Evolutionary conservation across 768 basidiomycete genomes (phyloP), one percentile per base, ranked within the genome.

Genomic region (Suillus bovinus): DNA sequence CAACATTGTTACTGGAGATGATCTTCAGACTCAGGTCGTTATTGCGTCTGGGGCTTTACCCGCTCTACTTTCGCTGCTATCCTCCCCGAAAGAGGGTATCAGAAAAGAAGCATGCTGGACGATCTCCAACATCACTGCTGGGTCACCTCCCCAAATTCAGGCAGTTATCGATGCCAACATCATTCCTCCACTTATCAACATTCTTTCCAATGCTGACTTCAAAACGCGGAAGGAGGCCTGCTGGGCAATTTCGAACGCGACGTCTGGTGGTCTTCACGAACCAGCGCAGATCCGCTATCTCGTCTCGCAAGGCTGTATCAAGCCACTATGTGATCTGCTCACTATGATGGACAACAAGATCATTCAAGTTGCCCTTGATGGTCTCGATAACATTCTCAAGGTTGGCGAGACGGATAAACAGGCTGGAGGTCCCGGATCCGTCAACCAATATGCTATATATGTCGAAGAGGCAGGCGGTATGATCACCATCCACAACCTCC

Each of bases 61-160:
- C 5, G 97, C 97, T 6, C 86, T 99, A 54, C 87, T 99, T 47
- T 89, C 93, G 27, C 83, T 99, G 24, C 83, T 99, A 59, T 94
- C 93, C 2, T 98, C 96, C 27, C 93, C 96, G 33, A 99, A 99
- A 80, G 97, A 99, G 67, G 97, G 96, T 53, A 99, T 99, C 71
- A 86, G 96, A 71, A 99, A 99, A 81, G 96, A 99, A 77, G 96
- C 97, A 29, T 99, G 97, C 80, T 99, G 97, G 97, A 99, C 97
- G 20, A 99, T 99, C 71, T 97, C 94, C 53, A 99, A 99, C 78
- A 85, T 99, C 73, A 99, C 97, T 53, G 97, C 97, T 41, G 97
- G 97, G 52, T 94, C 92, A 53, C 94, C 97, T 27, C 89, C 90
- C 68, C 97, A 99, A 79, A 99, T 99, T 69, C 96, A 99, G 77